phyloP scores from a whole-genome alignment of 768 basidiomycete species.

The Boletus rubropictus region DNA sequence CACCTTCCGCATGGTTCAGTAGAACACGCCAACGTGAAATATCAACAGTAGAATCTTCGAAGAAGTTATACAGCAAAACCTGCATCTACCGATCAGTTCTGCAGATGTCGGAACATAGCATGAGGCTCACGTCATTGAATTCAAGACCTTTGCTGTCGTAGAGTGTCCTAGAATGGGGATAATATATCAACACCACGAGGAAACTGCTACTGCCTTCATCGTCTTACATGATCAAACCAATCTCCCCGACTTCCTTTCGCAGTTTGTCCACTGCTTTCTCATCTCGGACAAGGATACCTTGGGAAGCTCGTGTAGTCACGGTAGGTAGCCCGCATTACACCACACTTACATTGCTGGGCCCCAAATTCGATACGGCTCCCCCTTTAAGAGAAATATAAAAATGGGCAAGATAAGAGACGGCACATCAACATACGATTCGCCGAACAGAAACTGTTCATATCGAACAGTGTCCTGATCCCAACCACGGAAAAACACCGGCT shows the following conservation, averaged over 20 bases:
- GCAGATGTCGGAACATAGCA: neutral
- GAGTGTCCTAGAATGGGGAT: conserved; percentile 21
- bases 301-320: neutral
- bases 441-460: conserved; percentile 56
- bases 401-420: neutral
- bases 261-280: conserved; percentile 45
- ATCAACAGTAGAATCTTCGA: conserved; percentile 53
- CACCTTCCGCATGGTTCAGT: conserved; percentile 36
- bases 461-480: conserved; percentile 38
- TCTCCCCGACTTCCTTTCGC: conserved; percentile 47
- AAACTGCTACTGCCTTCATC: neutral
- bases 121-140: conserved; percentile 16
- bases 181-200: neutral
- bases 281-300: conserved; percentile 68
- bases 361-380: conserved; percentile 53
- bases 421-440: conserved; percentile 34
- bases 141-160: conserved; percentile 31
- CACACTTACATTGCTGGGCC: conserved; percentile 54
- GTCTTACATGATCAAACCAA: conserved; percentile 54
- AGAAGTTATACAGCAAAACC: conserved; percentile 75
- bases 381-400: conserved; percentile 26
- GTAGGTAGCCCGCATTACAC: neutral
- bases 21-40: conserved; percentile 56
- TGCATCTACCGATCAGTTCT: conserved; percentile 20
- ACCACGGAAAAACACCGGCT: conserved; percentile 53